Evolutionary conservation across 768 basidiomycete genomes (phyloP).

Genomic region (Vararia minispora): DNA sequence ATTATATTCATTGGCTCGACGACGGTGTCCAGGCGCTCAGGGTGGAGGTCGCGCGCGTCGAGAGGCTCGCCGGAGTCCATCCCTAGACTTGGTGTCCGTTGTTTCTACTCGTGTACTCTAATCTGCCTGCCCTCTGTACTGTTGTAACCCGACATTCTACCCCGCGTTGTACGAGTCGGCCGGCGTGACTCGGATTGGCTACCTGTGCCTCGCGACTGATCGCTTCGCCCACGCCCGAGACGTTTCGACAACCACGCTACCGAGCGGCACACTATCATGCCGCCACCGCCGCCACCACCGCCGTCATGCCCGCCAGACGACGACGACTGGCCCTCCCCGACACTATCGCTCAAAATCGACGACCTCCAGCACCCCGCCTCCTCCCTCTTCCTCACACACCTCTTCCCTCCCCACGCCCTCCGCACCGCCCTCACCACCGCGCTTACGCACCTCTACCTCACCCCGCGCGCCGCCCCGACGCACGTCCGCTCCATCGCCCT

Average conservation of each 20-base stretch:
- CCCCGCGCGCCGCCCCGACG: slow-evolving; percentile 10
- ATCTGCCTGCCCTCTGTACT: too few species aligned
- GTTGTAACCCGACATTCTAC: too few species aligned
- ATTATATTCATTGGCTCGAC: slow-evolving; percentile 81
- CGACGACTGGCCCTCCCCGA: slow-evolving; percentile 38
- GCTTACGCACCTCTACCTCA: slow-evolving; percentile 10
- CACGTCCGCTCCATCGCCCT: slow-evolving; percentile 33
- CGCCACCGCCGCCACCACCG: slow-evolving; percentile 15
- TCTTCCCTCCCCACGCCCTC: slow-evolving; percentile 29
- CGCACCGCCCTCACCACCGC: slow-evolving; percentile 19
- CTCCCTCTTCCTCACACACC: slow-evolving; percentile 37
- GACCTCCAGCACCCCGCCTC: slow-evolving; percentile 46
- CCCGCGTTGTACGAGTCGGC: too few species aligned
- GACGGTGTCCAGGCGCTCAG: slow-evolving; percentile 63
- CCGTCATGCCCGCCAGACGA: slow-evolving; percentile 13
- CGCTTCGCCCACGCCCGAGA: too few species aligned
- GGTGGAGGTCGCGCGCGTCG: slow-evolving; percentile 56
- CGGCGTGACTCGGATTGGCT: too few species aligned
- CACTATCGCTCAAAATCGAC: slow-evolving; percentile 39
- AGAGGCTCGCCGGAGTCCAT: slow-evolving; percentile 52
- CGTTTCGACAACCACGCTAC: too few species aligned
- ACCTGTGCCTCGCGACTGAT: neutral
- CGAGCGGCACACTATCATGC: neutral
- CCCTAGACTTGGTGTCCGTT: slow-evolving; percentile 5
- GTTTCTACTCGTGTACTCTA: neutral